phyloP scores from a whole-genome alignment of 129 eudicot species.

The Flaveria sonorensis region DNA sequence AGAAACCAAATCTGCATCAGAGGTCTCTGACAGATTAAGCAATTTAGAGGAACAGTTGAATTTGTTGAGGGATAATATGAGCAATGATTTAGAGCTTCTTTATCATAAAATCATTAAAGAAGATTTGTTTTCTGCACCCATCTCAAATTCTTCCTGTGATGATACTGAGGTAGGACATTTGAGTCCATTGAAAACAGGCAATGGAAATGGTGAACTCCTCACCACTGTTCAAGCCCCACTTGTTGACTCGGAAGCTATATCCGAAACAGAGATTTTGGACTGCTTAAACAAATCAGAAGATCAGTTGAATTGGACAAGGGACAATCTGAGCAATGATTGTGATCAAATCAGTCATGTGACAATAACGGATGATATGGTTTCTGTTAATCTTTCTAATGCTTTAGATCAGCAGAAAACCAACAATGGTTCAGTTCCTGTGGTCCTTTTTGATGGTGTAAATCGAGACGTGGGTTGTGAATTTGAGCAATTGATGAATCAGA shows the following conservation, averaged over 20 bases:
- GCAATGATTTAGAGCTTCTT: conserved; percentile 4
- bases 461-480: conserved; percentile 14
- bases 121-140: conserved; percentile 16
- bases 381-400: neutral
- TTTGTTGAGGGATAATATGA: conserved; percentile 13
- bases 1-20: conserved; percentile 2
- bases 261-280: conserved; percentile 14
- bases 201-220: conserved; percentile 13
- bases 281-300: conserved; percentile 24
- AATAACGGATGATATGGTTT: conserved; percentile 4
- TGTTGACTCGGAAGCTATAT: conserved; percentile 22
- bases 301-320: conserved; percentile 15
- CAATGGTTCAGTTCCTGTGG: conserved; percentile 26
- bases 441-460: conserved; percentile 23
- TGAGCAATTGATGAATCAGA: conserved; percentile 27
- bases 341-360: conserved; percentile 1
- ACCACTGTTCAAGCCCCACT: conserved; percentile 16
- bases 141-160: conserved; percentile 2
- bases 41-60: conserved; percentile 21
- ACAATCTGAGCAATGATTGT: neutral
- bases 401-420: conserved; percentile 22
- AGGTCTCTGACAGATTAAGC: conserved; percentile 10
- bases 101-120: neutral
- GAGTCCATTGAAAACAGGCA: conserved; percentile 9
- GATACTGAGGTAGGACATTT: conserved; percentile 20